Conservation (phyloP, 1,284 basidiomycete genomes). For the Tylopilus orsonianus region DNA sequence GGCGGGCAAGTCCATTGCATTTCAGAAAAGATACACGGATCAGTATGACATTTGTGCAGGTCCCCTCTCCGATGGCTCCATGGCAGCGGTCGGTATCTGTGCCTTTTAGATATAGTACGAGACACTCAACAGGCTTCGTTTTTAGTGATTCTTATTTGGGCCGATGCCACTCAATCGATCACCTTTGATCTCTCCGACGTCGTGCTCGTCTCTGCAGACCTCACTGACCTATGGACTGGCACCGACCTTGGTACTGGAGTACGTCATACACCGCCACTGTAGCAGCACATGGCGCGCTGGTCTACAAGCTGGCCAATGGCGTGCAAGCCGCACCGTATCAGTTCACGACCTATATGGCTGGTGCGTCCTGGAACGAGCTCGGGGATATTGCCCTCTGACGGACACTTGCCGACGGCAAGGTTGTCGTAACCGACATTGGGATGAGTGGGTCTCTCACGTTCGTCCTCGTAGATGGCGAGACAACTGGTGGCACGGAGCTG, state of each 20-base stretch:
- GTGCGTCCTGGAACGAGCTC: conserved; percentile 5
- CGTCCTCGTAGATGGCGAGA: conserved; percentile 11
- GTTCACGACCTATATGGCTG: conserved; percentile 8
- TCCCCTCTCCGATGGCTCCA: conserved; percentile 48
- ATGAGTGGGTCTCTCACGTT: conserved; percentile 8
- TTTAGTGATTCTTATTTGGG: conserved; percentile 14
- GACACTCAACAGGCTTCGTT: background rate
- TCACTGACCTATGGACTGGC: conserved; percentile 8
- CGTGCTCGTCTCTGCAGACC: conserved; percentile 4
- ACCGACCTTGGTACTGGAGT: background rate
- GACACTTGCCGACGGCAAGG: background rate
- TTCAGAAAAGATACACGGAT: conserved; percentile 49
- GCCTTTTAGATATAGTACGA: background rate
- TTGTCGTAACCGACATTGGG: conserved; percentile 5
- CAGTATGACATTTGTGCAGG: conserved; percentile 53
- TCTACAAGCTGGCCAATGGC: conserved; percentile 9
- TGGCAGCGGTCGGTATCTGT: conserved; percentile 38
- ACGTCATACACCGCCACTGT: background rate
- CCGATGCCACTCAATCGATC: conserved; percentile 1
- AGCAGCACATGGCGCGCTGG: conserved; percentile 5
- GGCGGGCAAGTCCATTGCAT: conserved; percentile 45
- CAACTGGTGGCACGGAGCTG: conserved; percentile 7
- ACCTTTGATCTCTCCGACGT: conserved; percentile 12
- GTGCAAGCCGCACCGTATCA: background rate
- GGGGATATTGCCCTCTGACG: conserved; percentile 2